Evolutionary conservation across 257 asterid genomes (phyloP).

Genomic region (Thymus mandschuricus): DNA sequence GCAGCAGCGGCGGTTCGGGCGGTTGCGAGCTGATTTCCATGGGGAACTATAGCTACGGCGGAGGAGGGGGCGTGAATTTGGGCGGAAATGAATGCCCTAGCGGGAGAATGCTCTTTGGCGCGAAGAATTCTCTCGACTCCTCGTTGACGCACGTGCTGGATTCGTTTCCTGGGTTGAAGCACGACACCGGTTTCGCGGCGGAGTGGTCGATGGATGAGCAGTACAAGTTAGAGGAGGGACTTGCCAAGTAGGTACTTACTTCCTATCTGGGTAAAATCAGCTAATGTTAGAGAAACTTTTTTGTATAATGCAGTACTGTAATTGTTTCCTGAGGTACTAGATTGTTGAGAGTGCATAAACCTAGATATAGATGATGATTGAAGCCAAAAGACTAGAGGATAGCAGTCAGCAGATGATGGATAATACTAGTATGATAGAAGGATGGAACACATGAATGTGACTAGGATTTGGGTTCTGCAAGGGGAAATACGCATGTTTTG

Average conservation of each 20-base stretch:
- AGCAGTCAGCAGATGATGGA: not conserved
- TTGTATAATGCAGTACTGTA: not conserved
- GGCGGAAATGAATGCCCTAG: conserved; percentile 44
- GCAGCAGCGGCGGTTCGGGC: conserved; percentile 41
- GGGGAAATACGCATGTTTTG: not conserved
- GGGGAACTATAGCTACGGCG: conserved; percentile 43
- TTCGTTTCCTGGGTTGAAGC: conserved; percentile 74
- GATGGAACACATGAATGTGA: not conserved
- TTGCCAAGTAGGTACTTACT: conserved; percentile 77
- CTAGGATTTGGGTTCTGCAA: conserved; percentile 2
- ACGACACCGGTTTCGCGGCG: conserved; percentile 72
- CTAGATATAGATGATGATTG: conserved; percentile 13
- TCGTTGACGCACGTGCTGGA: conserved; percentile 56
- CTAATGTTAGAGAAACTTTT: not conserved
- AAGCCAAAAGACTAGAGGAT: conserved; percentile 6
- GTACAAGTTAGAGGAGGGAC: conserved; percentile 80
- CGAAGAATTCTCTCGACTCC: conserved; percentile 43
- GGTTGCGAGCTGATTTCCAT: conserved; percentile 49
- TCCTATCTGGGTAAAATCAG: conserved; percentile 33
- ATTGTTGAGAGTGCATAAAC: conserved; percentile 1
- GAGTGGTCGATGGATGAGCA: conserved; percentile 88
- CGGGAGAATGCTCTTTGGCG: conserved; percentile 53
- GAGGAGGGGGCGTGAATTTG: conserved; percentile 42
- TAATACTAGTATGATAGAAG: too few species aligned
- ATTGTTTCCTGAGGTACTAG: conserved; percentile 9